phyloP scores from a whole-genome alignment of 345 rosid species.

The Psidium friedrichsthalianum region DNA sequence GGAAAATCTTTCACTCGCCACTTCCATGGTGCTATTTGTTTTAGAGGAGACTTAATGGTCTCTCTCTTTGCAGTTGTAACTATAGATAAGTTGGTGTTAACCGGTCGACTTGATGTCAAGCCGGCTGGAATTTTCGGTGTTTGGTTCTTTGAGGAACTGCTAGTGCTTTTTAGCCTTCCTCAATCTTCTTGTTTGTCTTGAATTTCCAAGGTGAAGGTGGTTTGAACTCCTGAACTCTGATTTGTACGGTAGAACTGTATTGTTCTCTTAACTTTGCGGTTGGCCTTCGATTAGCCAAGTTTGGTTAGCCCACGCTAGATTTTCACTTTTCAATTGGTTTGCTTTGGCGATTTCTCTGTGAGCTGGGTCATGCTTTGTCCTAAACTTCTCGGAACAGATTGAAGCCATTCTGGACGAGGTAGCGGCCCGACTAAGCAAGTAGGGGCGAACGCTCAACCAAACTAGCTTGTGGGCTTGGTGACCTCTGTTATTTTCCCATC shows the following conservation, averaged over 20 bases:
- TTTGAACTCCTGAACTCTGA: not conserved
- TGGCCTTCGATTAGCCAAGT: not conserved
- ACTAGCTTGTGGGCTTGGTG: not conserved
- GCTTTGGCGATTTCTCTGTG: not conserved
- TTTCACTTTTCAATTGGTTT: not conserved
- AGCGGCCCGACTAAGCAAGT: accelerated
- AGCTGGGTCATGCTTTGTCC: not conserved
- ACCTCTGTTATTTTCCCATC: not conserved
- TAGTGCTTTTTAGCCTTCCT: not conserved
- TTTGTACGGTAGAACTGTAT: not conserved
- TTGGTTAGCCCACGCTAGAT: not conserved
- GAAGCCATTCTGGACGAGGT: not conserved
- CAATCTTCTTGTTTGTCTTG: not conserved
- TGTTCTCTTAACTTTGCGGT: not conserved
- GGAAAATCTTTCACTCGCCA: not conserved
- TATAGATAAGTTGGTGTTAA: not conserved
- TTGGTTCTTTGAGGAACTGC: not conserved
- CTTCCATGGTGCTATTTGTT: not conserved
- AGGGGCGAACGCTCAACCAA: not conserved
- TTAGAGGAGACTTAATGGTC: not conserved
- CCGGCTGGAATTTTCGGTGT: not conserved
- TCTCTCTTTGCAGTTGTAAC: not conserved
- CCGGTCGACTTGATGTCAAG: not conserved
- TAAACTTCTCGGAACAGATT: not conserved
- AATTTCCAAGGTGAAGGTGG: not conserved